A percentile compares a stretch with the other conserved stretches of the same genome.
Evolutionary conservation across 192 early-diverging fungal genomes (phyloP).

Genomic region (Linnemannia zychae): DNA sequence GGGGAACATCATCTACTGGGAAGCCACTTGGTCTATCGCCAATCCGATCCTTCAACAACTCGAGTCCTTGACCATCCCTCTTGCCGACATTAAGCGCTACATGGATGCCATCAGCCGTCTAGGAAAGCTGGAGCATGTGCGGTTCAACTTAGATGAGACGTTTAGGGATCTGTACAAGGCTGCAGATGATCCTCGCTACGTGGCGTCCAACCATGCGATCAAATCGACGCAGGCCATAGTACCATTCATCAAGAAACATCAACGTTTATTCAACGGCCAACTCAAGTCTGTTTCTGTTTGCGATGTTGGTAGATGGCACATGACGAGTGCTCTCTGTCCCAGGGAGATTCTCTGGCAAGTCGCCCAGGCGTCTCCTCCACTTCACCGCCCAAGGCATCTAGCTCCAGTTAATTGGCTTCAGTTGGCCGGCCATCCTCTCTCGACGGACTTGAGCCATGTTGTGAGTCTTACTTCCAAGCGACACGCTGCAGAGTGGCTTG

Average conservation of each 20-base stretch:
- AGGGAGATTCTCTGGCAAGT: too few relatives aligned
- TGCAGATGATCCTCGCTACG: too few relatives aligned
- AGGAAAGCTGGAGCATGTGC: not conserved
- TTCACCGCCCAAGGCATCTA: too few relatives aligned
- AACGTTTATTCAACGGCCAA: not conserved
- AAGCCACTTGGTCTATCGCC: not conserved
- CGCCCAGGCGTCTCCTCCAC: too few relatives aligned
- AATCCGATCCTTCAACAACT: not conserved
- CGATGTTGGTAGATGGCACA: too few relatives aligned
- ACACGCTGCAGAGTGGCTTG: not conserved
- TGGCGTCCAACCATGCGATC: not conserved
- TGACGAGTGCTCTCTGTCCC: too few relatives aligned
- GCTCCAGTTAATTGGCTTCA: too few relatives aligned
- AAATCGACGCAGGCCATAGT: not conserved
- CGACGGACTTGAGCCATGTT: too few relatives aligned
- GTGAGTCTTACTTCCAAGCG: too few relatives aligned
- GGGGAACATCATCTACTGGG: not conserved
- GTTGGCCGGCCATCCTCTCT: too few relatives aligned
- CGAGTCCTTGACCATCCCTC: not conserved
- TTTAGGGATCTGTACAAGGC: too few relatives aligned
- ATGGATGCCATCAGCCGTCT: not conserved
- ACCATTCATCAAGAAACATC: not conserved
- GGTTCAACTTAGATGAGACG: not conserved
- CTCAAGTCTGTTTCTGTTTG: too few relatives aligned
- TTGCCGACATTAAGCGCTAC: slow-evolving; percentile 3